Conservation (phyloP, 2,329 filamentous ascomycete species). For the Chrysoporthe deuterocubensis region DNA sequence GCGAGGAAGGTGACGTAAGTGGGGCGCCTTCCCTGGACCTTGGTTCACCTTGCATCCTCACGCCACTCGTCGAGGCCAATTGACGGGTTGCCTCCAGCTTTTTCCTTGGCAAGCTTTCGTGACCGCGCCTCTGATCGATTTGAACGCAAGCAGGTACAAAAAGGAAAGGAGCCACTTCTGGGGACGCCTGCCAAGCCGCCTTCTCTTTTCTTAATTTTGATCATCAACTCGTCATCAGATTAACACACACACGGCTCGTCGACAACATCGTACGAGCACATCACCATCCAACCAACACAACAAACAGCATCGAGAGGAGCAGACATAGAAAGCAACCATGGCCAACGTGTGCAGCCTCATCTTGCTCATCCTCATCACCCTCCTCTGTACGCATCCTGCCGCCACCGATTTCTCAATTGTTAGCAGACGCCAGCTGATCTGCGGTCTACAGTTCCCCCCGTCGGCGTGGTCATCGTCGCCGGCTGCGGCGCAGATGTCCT, state of each 20-base stretch:
- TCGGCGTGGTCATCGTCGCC: conserved; percentile 66
- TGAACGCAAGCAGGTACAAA: conserved; percentile 1
- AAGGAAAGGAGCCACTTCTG: background rate
- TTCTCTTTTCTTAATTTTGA: background rate
- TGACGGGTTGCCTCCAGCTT: conserved; percentile 4
- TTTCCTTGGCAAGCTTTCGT: background rate
- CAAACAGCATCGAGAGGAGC: background rate
- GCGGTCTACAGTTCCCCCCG: conserved; percentile 60
- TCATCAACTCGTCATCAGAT: background rate
- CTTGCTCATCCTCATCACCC: conserved; percentile 26
- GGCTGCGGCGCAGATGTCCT: conserved; percentile 69
- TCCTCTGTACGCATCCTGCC: conserved; percentile 20
- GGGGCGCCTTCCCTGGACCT: background rate
- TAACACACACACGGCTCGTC: background rate
- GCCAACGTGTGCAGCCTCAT: conserved; percentile 22
- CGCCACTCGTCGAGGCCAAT: too few relatives aligned
- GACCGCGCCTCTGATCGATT: background rate
- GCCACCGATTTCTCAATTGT: background rate
- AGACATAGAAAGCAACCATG: conserved; percentile 16
- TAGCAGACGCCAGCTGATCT: conserved; percentile 2
- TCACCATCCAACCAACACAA: background rate
- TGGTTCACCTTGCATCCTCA: background rate
- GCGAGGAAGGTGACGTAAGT: conserved; percentile 2
- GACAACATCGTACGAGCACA: background rate
- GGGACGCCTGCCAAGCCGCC: background rate